Conservation (phyloP, 106 monocot genomes). For the Phalaenopsis aphrodite region DNA sequence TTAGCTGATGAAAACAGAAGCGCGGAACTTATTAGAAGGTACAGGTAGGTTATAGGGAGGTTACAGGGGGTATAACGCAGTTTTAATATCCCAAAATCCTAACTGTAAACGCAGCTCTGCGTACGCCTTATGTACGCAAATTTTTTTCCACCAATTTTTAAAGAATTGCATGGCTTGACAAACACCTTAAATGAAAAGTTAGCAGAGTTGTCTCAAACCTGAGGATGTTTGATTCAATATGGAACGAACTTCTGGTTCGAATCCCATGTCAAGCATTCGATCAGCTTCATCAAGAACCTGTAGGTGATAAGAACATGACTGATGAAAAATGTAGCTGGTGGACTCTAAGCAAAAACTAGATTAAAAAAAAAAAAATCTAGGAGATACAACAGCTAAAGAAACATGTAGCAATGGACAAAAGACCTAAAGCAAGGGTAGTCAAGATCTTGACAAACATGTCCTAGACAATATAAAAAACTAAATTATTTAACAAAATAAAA, state of each 20-base stretch:
- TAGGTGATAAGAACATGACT: neutral
- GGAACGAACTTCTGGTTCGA: slow-evolving; percentile 97
- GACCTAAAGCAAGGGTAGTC: neutral
- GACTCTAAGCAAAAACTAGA: neutral
- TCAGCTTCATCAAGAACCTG: slow-evolving; percentile 99
- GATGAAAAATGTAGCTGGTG: neutral
- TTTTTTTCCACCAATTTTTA: neutral
- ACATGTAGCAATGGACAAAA: neutral
- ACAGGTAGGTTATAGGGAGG: too few species aligned
- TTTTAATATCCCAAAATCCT: too few species aligned
- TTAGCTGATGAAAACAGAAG: too few species aligned
- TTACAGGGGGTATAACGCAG: too few species aligned
- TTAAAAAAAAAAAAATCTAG: neutral
- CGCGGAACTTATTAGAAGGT: too few species aligned
- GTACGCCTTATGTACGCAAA: too few species aligned
- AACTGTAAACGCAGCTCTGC: too few species aligned
- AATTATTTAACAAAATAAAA: neutral
- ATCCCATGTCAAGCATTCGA: slow-evolving; percentile 99
- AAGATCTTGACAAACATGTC: neutral
- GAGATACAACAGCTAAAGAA: neutral
- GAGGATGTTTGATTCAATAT: slow-evolving; percentile 74
- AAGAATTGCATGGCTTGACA: neutral
- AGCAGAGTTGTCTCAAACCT: slow-evolving; percentile 32
- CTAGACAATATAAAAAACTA: neutral
- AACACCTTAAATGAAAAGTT: neutral